Conservation (phyloP, 2,329 filamentous ascomycete species). For the Geosmithia flava region DNA sequence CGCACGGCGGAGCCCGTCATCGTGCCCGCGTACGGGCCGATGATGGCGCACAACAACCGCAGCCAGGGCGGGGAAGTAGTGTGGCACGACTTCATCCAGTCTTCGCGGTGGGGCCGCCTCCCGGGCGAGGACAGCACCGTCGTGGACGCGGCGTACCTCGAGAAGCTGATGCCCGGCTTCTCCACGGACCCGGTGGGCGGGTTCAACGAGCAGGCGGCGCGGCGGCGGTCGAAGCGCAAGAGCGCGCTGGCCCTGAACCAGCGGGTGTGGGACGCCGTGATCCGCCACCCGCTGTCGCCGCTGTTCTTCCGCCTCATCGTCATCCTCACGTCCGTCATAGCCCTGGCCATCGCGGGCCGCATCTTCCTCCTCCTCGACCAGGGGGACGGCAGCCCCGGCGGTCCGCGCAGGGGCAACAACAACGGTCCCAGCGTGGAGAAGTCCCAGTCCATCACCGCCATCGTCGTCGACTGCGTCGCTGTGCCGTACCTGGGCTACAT, state of each 20-base stretch:
- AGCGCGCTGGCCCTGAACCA: slow-evolving; percentile 27
- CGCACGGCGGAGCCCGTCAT: slow-evolving; percentile 47
- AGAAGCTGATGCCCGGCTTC: slow-evolving; percentile 34
- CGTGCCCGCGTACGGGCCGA: slow-evolving; percentile 29
- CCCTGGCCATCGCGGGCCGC: slow-evolving; percentile 63
- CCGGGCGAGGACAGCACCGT: slow-evolving; percentile 34
- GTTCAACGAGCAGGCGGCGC: slow-evolving; percentile 14
- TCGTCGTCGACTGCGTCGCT: slow-evolving; percentile 79
- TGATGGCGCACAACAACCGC: slow-evolving; percentile 16
- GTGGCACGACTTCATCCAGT: slow-evolving; percentile 41
- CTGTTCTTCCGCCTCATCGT: slow-evolving; percentile 72
- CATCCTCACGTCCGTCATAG: slow-evolving; percentile 69
- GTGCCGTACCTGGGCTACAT: slow-evolving; percentile 88
- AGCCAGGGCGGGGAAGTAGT: slow-evolving; percentile 23
- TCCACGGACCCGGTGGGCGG: slow-evolving; percentile 22
- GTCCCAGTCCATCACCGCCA: slow-evolving; percentile 75
- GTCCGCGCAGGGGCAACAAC: no score
- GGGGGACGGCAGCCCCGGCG: slow-evolving; percentile 9
- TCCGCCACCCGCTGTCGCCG: slow-evolving; percentile 77
- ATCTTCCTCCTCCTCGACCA: slow-evolving; percentile 47
- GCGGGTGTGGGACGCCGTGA: slow-evolving; percentile 53
- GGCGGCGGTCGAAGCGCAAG: slow-evolving; percentile 12
- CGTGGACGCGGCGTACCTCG: slow-evolving; percentile 30
- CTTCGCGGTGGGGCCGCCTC: slow-evolving; percentile 37
- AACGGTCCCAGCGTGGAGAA: slow-evolving; percentile 43